A percentile compares a stretch with the other conserved stretches of the same genome.
phyloP scores from a whole-genome alignment of 177 flowering plant genomes.

The Tripterygium wilfordii region DNA sequence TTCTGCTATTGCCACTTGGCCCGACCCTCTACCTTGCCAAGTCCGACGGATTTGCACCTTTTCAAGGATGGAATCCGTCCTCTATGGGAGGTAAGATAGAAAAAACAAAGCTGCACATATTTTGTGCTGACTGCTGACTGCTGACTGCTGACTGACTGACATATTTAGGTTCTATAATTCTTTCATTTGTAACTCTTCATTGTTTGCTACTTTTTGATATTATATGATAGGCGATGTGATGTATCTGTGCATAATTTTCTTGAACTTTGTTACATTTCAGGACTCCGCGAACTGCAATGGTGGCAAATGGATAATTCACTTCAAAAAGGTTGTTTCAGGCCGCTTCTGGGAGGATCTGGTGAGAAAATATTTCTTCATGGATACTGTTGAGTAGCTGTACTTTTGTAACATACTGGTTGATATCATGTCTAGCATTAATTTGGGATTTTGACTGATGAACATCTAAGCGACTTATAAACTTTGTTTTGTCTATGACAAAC shows the following conservation, averaged over 20 bases:
- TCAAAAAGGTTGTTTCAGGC: slow-evolving; percentile 80
- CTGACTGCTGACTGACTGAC: no score
- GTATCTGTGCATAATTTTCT: not conserved
- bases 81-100: slow-evolving; percentile 78
- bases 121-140: no score
- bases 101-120: not conserved
- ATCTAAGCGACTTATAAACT: no score
- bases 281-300: slow-evolving; percentile 78
- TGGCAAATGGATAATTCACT: slow-evolving; percentile 93
- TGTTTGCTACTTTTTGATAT: not conserved
- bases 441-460: no score
- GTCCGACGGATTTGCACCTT: slow-evolving; percentile 95
- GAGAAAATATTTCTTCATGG: slow-evolving; percentile 7
- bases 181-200: not conserved
- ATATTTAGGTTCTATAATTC: no score
- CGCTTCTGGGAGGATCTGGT: slow-evolving; percentile 84
- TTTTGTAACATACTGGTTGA: no score
- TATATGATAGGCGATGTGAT: not conserved
- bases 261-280: slow-evolving; percentile 16
- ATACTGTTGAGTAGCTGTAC: no score
- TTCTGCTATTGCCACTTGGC: slow-evolving; percentile 91
- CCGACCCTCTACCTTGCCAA: slow-evolving; percentile 81
- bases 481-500: no score
- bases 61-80: slow-evolving; percentile 98
- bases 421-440: no score